Conservation (phyloP, 306 rosid genomes). For the Citrullus mucosospermus region DNA sequence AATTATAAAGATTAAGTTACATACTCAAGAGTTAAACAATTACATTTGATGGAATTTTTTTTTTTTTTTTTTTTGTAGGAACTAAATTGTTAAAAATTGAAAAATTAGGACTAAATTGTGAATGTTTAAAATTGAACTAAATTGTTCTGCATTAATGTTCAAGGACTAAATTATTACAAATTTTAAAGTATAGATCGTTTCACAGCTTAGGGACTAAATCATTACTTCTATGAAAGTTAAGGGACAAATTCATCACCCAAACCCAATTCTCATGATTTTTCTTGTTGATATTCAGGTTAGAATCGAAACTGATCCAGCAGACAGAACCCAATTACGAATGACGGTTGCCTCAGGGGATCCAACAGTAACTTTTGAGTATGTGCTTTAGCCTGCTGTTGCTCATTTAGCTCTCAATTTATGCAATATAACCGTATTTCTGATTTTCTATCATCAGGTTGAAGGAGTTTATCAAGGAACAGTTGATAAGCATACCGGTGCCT, state of each 20-base stretch:
- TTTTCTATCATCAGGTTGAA: slow-evolving; percentile 55
- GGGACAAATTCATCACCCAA: not conserved
- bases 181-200: too few species aligned
- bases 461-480: slow-evolving; percentile 89
- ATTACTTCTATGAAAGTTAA: too few species aligned
- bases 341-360: slow-evolving; percentile 98
- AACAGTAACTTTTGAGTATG: slow-evolving; percentile 73
- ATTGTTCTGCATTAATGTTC: too few species aligned
- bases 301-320: slow-evolving; percentile 98
- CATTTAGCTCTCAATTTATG: not conserved
- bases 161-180: too few species aligned
- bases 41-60: too few species aligned
- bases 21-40: too few species aligned
- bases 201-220: too few species aligned
- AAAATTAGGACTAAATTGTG: too few species aligned
- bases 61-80: too few species aligned
- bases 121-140: too few species aligned
- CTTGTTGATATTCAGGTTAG: slow-evolving; percentile 36
- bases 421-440: not conserved
- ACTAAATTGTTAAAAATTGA: too few species aligned
- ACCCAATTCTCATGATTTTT: slow-evolving; percentile 5
- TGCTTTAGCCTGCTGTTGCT: slow-evolving; percentile 2
- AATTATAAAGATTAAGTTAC: too few species aligned
- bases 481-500: slow-evolving; percentile 44
- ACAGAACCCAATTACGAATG: slow-evolving; percentile 96